Conservation (phyloP, 2,329 filamentous ascomycete genomes). For the Stagonosporopsis vannaccii region DNA sequence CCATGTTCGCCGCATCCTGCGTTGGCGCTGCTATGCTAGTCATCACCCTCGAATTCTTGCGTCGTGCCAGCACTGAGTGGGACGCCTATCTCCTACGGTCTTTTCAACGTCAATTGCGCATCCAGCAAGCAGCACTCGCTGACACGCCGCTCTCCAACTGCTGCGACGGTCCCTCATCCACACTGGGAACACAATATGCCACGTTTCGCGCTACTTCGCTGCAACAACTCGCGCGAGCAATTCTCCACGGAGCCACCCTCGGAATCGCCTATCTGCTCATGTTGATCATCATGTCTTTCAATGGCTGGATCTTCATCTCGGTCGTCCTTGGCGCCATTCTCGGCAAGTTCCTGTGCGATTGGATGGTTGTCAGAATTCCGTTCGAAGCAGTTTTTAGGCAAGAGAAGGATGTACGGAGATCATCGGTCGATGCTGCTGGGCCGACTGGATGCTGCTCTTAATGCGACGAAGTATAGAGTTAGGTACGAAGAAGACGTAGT, state of each 20-base stretch:
- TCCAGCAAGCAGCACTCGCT: constrained; percentile 31
- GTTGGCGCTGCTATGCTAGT: constrained; percentile 80
- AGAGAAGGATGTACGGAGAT: constrained; percentile 35
- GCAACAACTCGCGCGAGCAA: constrained; percentile 71
- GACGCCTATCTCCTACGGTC: constrained; percentile 70
- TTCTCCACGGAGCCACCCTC: constrained; percentile 75
- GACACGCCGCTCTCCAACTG: constrained; percentile 29
- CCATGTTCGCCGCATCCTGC: constrained; percentile 81
- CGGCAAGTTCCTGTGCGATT: constrained; percentile 76
- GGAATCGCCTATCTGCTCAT: constrained; percentile 81
- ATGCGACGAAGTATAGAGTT: neutral
- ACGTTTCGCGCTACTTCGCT: constrained; percentile 62
- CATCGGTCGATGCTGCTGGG: constrained; percentile 33
- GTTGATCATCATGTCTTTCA: constrained; percentile 72
- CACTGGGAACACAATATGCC: constrained; percentile 35
- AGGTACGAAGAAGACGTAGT: neutral
- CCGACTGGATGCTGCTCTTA: constrained; percentile 42
- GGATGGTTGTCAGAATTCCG: constrained; percentile 55
- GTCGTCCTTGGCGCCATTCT: constrained; percentile 79
- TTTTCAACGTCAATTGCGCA: constrained; percentile 50
- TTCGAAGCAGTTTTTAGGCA: constrained; percentile 24
- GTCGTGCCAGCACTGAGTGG: constrained; percentile 74
- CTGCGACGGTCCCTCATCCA: constrained; percentile 33
- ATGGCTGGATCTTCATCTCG: constrained; percentile 78
- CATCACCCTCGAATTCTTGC: constrained; percentile 74